Percentiles rank a stretch among this genome's conserved stretches.
phyloP scores from a whole-genome alignment of 2,329 filamentous ascomycete species.

The Penicillium thymicola region DNA sequence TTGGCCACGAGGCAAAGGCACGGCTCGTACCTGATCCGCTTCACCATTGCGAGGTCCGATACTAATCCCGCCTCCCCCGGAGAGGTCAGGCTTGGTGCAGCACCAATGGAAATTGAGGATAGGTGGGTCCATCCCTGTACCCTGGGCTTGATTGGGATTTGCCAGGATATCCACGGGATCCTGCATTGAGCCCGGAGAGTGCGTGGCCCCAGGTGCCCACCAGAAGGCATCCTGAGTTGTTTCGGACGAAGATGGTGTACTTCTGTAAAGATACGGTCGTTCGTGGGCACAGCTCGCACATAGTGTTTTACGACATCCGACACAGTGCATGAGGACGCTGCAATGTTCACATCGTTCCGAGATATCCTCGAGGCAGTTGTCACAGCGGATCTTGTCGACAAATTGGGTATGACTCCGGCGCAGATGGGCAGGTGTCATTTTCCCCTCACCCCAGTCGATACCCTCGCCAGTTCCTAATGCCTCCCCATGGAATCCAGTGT shows the following conservation, averaged over 20 bases:
- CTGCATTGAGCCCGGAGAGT: slow-evolving; percentile 58
- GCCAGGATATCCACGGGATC: slow-evolving; percentile 37
- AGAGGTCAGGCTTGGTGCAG: slow-evolving; percentile 59
- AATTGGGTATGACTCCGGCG: slow-evolving; percentile 54
- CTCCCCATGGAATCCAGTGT: slow-evolving; percentile 55
- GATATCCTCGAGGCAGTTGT: slow-evolving; percentile 53
- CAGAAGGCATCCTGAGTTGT: slow-evolving; percentile 40
- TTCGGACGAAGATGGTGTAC: slow-evolving; percentile 6
- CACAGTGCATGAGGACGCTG: slow-evolving; percentile 60
- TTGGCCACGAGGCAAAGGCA: slow-evolving; percentile 53
- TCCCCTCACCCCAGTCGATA: slow-evolving; percentile 49
- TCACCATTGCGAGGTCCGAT: slow-evolving; percentile 54
- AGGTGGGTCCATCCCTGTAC: slow-evolving; percentile 35
- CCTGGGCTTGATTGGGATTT: slow-evolving; percentile 19
- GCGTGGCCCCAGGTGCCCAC: slow-evolving; percentile 57
- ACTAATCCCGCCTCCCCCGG: slow-evolving; percentile 58
- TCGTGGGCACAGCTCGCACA: slow-evolving; percentile 60
- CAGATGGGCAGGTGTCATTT: slow-evolving; percentile 53
- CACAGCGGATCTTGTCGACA: slow-evolving; percentile 52
- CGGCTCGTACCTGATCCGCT: slow-evolving; percentile 55
- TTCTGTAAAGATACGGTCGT: slow-evolving; percentile 44
- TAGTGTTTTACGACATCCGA: slow-evolving; percentile 58
- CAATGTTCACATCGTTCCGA: slow-evolving; percentile 59
- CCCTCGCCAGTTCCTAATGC: slow-evolving; percentile 51
- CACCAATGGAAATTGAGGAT: slow-evolving; percentile 60